Base-by-base conservation (phyloP, 1,284 basidiomycete genomes). In the Trichosporon inkin region DNA sequence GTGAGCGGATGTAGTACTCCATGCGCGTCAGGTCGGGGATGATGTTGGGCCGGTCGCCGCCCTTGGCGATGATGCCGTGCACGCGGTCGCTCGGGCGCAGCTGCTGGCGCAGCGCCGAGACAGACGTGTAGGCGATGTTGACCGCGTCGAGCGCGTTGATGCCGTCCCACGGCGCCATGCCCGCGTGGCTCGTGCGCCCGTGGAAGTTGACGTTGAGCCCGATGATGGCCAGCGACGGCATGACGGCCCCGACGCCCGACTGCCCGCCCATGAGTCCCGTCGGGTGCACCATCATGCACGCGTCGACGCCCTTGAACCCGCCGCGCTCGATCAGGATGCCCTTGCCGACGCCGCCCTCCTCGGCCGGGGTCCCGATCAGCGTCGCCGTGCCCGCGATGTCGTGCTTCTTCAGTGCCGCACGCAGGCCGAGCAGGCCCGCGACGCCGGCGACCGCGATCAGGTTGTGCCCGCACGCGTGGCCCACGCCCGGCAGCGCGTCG, bases 381-480 rank as follows among this genome's bases (percentile, higher is more conserved):
- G 92, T 79, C 14, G 94, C 81, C 57, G 82, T 88, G 1, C 90
- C 92, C 1, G 85, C 69, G 38, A 89, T 81, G 66, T 85, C 76
- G 67, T 86, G 83, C 60, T 84, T 80, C 71, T 84, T 77, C 68
- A 92, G 75, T 6, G 86, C 86, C 32, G 82, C 81, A 68, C 86
- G 88, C 56, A 89, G 79, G 6, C 85, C 87, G 55, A 90, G 75
- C 8, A 90, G 86, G 14, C 88, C 83, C 11, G 86, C 90, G 20
- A 90, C 84, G 24, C 90, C 91, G 55, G 85, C 83, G 60, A 88
- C 85, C 34, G 89, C 89, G 61, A 93, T 93, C 58, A 93, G 81
- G 73, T 92, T 92, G 72, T 93, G 89, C 66, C 90, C 90, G 69
- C 90, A 92, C 0, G 87, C 90, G 74, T 92, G 86, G 5, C 86